Conservation (phyloP, 129 eudicot genomes). For the Glebionis coronaria region DNA sequence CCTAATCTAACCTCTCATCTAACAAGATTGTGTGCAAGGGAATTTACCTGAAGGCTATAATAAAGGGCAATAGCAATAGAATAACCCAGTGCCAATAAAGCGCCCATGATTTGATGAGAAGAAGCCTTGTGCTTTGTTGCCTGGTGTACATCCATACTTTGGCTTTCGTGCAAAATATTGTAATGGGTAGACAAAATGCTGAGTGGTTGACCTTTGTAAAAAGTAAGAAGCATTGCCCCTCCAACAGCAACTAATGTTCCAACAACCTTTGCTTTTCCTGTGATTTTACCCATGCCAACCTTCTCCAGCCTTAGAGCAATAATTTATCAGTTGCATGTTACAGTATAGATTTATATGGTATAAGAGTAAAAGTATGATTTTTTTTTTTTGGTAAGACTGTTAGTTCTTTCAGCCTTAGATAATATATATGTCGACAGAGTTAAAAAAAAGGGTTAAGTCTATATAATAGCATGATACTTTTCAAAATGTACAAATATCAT, state of each 20-base stretch:
- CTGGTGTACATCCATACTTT: not conserved
- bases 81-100: slow-evolving; percentile 24
- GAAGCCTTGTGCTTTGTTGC: slow-evolving; percentile 16
- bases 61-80: slow-evolving; percentile 17
- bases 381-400: too few relatives aligned
- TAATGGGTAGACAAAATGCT: slow-evolving; percentile 33
- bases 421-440: too few relatives aligned
- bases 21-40: too few relatives aligned
- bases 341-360: too few relatives aligned
- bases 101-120: slow-evolving; percentile 25
- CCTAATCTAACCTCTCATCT: too few relatives aligned
- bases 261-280: slow-evolving; percentile 58
- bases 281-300: slow-evolving; percentile 28
- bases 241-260: slow-evolving; percentile 54
- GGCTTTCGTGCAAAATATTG: slow-evolving; percentile 33
- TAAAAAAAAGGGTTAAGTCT: too few relatives aligned
- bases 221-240: slow-evolving; percentile 75
- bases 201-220: slow-evolving; percentile 49
- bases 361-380: too few relatives aligned
- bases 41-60: slow-evolving; percentile 33
- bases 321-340: not conserved
- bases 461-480: too few relatives aligned
- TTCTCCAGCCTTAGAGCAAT: slow-evolving; percentile 46
- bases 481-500: too few relatives aligned
- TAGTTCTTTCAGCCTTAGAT: too few relatives aligned